phyloP scores from a whole-genome alignment of 371 early-diverging fungal genomes.

The Mucor sp. region DNA sequence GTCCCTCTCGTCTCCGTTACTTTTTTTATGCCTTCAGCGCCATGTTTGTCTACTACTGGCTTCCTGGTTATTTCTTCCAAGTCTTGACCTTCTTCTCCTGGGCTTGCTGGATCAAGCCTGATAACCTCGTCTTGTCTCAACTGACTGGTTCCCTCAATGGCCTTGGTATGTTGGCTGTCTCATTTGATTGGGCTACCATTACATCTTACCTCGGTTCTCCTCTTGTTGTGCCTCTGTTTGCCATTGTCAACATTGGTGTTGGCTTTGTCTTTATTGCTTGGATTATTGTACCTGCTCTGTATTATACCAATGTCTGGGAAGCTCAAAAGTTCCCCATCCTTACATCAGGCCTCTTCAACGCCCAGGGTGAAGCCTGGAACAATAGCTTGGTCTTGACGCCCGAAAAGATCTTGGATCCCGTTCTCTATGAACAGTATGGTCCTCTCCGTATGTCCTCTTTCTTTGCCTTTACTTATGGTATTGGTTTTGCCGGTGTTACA shows the following conservation, averaged over 20 bases:
- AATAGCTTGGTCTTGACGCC: conserved; percentile 54
- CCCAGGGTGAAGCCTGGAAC: conserved; percentile 56
- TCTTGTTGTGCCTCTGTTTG: conserved; percentile 72
- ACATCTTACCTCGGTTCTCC: conserved; percentile 64
- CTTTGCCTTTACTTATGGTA: conserved; percentile 63
- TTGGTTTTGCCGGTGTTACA: conserved; percentile 68
- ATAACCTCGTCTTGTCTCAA: conserved; percentile 58
- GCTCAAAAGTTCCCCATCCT: conserved; percentile 69
- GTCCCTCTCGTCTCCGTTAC: conserved; percentile 58
- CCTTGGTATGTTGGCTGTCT: conserved; percentile 70
- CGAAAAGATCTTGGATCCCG: conserved; percentile 63
- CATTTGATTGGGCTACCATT: conserved; percentile 81
- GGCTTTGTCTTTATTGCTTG: conserved; percentile 73
- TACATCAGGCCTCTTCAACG: conserved; percentile 38
- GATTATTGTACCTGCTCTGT: conserved; percentile 75
- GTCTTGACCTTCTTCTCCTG: conserved; percentile 72
- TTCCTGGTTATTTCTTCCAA: conserved; percentile 79
- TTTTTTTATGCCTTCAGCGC: conserved; percentile 62
- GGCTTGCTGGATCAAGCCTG: conserved; percentile 72
- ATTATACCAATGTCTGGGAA: conserved; percentile 68
- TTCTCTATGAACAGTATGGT: conserved; percentile 65
- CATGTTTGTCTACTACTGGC: conserved; percentile 73
- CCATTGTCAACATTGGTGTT: conserved; percentile 68
- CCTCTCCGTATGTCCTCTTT: conserved; percentile 70
- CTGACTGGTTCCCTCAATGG: conserved; percentile 67